phyloP scores from a whole-genome alignment of 179 eudicot genomes.

The Actinidia polygama region DNA sequence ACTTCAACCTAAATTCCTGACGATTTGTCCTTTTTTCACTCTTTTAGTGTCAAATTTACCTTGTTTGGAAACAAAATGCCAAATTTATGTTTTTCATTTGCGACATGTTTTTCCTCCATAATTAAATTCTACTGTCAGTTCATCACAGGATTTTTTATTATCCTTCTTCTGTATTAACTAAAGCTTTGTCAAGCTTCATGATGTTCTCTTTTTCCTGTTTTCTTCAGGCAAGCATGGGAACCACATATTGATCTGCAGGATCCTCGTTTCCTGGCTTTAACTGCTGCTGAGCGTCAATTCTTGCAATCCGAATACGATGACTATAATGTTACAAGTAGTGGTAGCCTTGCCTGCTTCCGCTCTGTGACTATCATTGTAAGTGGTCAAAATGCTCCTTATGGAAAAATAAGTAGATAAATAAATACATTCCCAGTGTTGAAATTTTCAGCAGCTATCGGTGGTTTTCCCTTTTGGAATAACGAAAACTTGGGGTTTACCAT shows the following conservation, averaged over 20 bases:
- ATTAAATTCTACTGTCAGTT: not conserved
- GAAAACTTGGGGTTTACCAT: slow-evolving; percentile 11
- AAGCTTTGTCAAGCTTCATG: not conserved
- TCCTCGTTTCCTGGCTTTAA: slow-evolving; percentile 64
- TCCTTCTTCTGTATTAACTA: not conserved
- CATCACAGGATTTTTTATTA: not conserved
- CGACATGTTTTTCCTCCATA: not conserved
- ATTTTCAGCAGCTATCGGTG: not conserved
- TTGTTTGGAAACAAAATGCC: too few species aligned
- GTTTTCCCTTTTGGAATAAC: not conserved
- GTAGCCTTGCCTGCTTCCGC: slow-evolving; percentile 66
- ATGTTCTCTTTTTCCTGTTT: slow-evolving; percentile 2
- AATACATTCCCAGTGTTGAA: not conserved
- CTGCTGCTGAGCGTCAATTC: slow-evolving; percentile 69
- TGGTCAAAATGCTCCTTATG: not conserved
- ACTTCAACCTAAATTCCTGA: not conserved
- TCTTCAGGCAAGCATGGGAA: slow-evolving; percentile 77
- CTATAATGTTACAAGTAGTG: slow-evolving; percentile 57
- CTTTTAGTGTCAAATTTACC: not conserved
- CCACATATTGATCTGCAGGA: slow-evolving; percentile 59
- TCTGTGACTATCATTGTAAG: slow-evolving; percentile 67
- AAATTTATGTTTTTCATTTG: not conserved
- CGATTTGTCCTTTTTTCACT: not conserved
- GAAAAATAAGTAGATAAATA: not conserved
- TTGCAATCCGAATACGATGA: slow-evolving; percentile 80